Base-by-base conservation (phyloP, 768 basidiomycete genomes). In the Suillus discolor region DNA sequence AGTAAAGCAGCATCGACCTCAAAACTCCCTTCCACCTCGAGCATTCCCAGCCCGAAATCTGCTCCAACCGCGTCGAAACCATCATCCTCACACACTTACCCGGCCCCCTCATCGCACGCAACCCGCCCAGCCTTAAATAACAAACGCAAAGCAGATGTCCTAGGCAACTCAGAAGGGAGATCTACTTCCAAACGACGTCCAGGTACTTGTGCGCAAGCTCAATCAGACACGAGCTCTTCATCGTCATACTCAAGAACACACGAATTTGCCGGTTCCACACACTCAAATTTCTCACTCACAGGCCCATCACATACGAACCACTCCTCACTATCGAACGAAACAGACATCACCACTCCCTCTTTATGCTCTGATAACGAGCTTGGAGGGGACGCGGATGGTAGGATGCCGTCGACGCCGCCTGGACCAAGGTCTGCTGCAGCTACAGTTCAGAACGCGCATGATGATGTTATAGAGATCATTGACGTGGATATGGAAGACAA, bases 321-420 rank as follows among this genome's bases (percentile, higher is more conserved):
- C 39, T 60, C 57, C 23, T 41, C 70, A 7, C 11, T n/a, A 57
- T 55, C 69, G 25, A 78, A 76, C 16, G 82, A 79, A 60, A 79
- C 80, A 2, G 81, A 81, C 45, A 64, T 81, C 23, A 79, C 81
- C 1, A 93, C 91, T 0, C 91, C 91, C 0, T 92, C 90, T 0
- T 79, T 93, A 18, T 89, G 86, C 70, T 92, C 91, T 4, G 91
- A 93, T 71, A 89, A 90, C 65, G 89, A 88, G 45, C 81, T 74
- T 42, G 79, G 85, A 39, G 70, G 69, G 12, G 84, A 84, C 41
- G 79, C 76, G 1, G 84, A 86, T 45, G 87, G 87, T 57, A 71
- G 65, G 55, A 74, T 77, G 6, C 81, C 80, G 4, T 84, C 83
- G 1, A 84, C 84, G 7, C 88, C 88, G 2, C 88, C 89, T 61